Evolutionary conservation across 179 eudicot genomes (phyloP), one percentile per base, ranked within the genome.

Genomic region (Vitellaria paradoxa): DNA sequence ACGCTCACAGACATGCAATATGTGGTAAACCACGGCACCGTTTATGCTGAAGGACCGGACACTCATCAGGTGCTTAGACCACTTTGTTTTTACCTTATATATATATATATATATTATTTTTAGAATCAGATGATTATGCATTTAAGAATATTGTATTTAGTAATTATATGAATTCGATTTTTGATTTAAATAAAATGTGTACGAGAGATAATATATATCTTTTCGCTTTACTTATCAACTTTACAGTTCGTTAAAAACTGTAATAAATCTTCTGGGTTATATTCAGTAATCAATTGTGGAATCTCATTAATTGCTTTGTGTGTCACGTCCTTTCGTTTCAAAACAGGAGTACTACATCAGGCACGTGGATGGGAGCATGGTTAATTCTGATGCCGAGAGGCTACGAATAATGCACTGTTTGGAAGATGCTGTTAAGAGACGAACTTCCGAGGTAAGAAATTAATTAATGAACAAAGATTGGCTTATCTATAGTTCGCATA

Each of bases 1-100:
- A 94, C 98, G 0, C 80, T 94, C 77, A 94, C 98, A 0, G 98
- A 94, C 83, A 94, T 94, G 97, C 92, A 91, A 78, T 94, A 94
- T 61, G 97, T 93, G 52, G 97, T 94, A 9, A 93, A 82, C 76
- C 98, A 94, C 88, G 98, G 88, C 52, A 91, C 92, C 7, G 85
- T 93, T 72, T 86, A 81, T 64, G 87, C 97, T 8, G 92, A 91
- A 81, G 94, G 94, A 47, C 87, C 91, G 0, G 93, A 91, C 80
- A 97, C 97, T 80, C 86, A 73, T 77, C 97, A 92, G 98, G 98
- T 94, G 62, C 8, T 52, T 53, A n/a, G 17, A 67, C 75, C 9
- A 2, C 18, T 47, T 15, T 3, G 3, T 24, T 64, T 2, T 5
- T 26, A 2, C 14, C 24, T 7, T 26, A 0, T 30, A 30, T 30